phyloP scores from a whole-genome alignment of 148 eudicot genomes.

The Fagopyrum tataricum region DNA sequence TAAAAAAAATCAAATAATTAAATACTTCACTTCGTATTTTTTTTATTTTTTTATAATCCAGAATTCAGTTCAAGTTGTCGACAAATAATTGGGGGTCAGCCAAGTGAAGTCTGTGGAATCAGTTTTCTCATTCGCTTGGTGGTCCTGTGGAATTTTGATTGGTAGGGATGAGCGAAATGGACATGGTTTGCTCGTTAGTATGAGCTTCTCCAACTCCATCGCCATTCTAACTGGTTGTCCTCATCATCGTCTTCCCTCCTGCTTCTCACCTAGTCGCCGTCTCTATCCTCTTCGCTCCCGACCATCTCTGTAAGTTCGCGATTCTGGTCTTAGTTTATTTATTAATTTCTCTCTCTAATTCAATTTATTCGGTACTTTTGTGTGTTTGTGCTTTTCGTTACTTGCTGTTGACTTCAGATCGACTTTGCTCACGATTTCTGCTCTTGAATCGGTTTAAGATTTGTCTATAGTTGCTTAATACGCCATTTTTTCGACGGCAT shows the following conservation, averaged over 20 bases:
- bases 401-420: neutral
- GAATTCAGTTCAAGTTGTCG: neutral
- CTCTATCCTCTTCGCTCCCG: neutral
- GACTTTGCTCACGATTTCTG: neutral
- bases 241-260: neutral
- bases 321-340: neutral
- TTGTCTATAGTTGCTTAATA: neutral
- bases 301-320: neutral
- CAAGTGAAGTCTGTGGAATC: slow-evolving; percentile 4
- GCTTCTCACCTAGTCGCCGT: neutral
- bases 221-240: neutral
- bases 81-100: neutral
- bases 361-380: neutral
- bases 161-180: neutral
- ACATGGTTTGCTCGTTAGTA: neutral
- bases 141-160: neutral
- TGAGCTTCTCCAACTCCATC: neutral
- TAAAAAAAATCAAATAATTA: too few relatives aligned
- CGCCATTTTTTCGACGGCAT: neutral
- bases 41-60: neutral
- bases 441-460: neutral
- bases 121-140: neutral
- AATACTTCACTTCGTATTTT: too few relatives aligned
- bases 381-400: neutral
- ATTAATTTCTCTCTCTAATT: neutral